Percentiles rank a stretch among this genome's conserved stretches.
Conservation (phyloP, 495 filamentous ascomycete species). For the Podospora pseudopauciseta region DNA sequence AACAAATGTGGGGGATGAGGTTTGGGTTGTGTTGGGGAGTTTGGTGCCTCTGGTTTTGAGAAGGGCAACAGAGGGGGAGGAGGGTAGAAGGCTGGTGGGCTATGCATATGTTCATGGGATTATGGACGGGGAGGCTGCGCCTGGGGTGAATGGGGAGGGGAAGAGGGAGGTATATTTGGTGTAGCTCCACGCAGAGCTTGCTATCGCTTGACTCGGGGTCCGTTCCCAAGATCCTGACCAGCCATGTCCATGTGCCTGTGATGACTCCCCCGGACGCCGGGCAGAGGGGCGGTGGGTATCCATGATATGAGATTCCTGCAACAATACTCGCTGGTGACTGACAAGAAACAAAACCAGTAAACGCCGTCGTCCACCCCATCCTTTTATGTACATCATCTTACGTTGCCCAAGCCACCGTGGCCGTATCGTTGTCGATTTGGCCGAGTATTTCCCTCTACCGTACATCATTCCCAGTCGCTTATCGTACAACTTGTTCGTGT, state of each 20-base stretch:
- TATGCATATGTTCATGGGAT: constrained; percentile 8
- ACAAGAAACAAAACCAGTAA: neutral
- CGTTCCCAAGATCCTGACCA: no score
- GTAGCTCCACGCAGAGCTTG: neutral
- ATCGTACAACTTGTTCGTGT: neutral
- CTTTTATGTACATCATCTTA: neutral
- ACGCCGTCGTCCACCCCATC: neutral
- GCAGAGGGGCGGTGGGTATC: neutral
- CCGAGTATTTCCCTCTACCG: neutral
- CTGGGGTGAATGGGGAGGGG: neutral
- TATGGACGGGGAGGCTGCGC: constrained; percentile 8
- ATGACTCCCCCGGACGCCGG: no score
- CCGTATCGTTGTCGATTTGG: neutral
- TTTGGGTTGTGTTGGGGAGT: neutral
- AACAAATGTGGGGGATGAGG: neutral
- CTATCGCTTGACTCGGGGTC: neutral
- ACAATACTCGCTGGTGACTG: neutral
- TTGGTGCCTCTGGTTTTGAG: neutral
- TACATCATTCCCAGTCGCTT: neutral
- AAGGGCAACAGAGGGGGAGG: neutral
- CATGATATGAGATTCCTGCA: neutral
- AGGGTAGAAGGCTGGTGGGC: neutral
- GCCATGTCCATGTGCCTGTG: neutral
- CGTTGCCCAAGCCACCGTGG: neutral
- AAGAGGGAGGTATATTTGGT: neutral